Conservation (phyloP, 1,284 basidiomycete species). For the Heterobasidion annosum region DNA sequence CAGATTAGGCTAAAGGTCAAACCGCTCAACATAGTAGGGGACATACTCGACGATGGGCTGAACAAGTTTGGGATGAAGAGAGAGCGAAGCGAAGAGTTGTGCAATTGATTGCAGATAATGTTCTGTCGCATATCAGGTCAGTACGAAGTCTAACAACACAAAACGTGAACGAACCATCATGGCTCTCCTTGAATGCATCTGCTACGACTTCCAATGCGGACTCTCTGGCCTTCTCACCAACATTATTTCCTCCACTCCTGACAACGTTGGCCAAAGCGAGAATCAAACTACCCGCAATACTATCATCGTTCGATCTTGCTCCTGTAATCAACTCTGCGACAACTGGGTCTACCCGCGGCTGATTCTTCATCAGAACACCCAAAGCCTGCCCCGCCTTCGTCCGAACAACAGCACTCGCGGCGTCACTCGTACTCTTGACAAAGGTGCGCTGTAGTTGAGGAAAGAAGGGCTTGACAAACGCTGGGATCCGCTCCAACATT, state of each 20-base stretch:
- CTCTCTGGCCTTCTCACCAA: slow-evolving; percentile 71
- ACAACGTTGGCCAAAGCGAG: slow-evolving; percentile 77
- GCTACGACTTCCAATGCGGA: slow-evolving; percentile 67
- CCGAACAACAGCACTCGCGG: slow-evolving; percentile 74
- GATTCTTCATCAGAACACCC: slow-evolving; percentile 88
- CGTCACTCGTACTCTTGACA: slow-evolving; percentile 87
- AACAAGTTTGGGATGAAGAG: slow-evolving; percentile 57
- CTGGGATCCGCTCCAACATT: slow-evolving; percentile 79
- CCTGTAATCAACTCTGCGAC: slow-evolving; percentile 81
- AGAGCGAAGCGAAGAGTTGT: slow-evolving; percentile 58
- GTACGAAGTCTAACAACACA: not conserved
- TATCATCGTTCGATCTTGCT: slow-evolving; percentile 60
- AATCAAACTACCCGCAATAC: slow-evolving; percentile 69
- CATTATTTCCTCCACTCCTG: slow-evolving; percentile 60
- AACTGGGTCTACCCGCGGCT: slow-evolving; percentile 80
- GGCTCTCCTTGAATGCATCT: slow-evolving; percentile 71
- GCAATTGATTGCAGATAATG: slow-evolving; percentile 67
- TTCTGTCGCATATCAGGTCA: slow-evolving; percentile 33
- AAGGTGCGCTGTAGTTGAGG: slow-evolving; percentile 96
- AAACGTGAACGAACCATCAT: slow-evolving; percentile 47
- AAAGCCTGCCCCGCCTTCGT: slow-evolving; percentile 78
- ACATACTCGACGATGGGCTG: slow-evolving; percentile 63
- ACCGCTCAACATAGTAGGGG: not conserved
- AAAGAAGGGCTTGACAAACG: slow-evolving; percentile 96
- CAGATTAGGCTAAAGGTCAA: slow-evolving; percentile 4